Evolutionary conservation across 331 rosid genomes (phyloP).

Genomic region (Malus hybrid): DNA sequence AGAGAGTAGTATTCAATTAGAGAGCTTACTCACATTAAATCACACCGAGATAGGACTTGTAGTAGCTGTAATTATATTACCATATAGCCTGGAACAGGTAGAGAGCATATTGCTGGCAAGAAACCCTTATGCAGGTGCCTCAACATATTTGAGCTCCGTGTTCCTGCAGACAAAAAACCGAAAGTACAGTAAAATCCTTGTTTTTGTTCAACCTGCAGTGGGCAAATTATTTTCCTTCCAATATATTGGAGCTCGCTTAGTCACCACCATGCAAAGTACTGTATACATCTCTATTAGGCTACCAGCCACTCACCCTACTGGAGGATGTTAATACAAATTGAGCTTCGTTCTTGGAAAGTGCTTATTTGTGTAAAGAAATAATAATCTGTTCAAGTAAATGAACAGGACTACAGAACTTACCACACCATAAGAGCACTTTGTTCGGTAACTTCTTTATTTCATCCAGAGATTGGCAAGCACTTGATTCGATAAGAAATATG

Average conservation of each 20-base stretch:
- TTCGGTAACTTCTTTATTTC: slow-evolving; percentile 67
- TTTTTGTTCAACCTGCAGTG: background rate
- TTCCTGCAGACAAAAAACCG: slow-evolving; percentile 15
- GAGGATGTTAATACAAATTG: too few relatives aligned
- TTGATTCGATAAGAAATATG: slow-evolving; percentile 44
- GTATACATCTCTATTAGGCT: background rate
- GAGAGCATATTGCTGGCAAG: slow-evolving; percentile 66
- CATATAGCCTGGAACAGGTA: slow-evolving; percentile 79
- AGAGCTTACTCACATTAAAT: background rate
- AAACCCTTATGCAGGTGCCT: slow-evolving; percentile 81
- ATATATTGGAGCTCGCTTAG: too few relatives aligned
- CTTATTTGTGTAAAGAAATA: too few relatives aligned
- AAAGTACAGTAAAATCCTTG: background rate
- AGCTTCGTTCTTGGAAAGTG: too few relatives aligned
- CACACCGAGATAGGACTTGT: background rate
- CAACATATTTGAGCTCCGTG: slow-evolving; percentile 67
- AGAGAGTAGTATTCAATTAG: background rate
- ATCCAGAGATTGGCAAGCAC: slow-evolving; percentile 49
- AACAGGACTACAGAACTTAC: slow-evolving; percentile 26
- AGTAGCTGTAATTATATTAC: slow-evolving; percentile 19
- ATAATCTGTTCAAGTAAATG: too few relatives aligned
- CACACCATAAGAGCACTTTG: slow-evolving; percentile 85
- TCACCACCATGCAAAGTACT: too few relatives aligned
- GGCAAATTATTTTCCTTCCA: background rate
- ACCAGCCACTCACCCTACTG: background rate